Percentiles rank a stretch among this genome's conserved stretches.
Conservation (phyloP, 805 yeast genomes). For the Starmerella gropengiesseri region DNA sequence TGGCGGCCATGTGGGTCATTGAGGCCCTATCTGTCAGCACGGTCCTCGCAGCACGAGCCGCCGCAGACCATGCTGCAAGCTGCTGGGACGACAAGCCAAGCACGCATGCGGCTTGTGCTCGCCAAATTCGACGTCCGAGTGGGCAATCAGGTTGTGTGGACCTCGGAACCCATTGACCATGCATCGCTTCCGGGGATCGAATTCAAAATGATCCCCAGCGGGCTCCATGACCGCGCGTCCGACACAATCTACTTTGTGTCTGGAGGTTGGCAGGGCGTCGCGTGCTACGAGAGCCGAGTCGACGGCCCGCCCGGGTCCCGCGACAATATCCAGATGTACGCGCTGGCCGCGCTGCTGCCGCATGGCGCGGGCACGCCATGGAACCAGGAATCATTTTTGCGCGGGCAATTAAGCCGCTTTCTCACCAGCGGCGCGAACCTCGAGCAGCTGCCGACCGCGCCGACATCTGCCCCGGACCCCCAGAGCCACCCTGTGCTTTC, state of each 20-base stretch:
- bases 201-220: constrained; percentile 58
- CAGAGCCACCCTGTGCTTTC: constrained; percentile 31
- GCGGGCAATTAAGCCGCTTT: constrained; percentile 15
- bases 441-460: constrained; percentile 5
- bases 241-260: constrained; percentile 46
- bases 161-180: constrained; percentile 22
- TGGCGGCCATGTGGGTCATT: no score
- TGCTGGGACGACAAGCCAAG: neutral
- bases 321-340: constrained; percentile 15
- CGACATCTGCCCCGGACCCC: constrained; percentile 12
- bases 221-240: constrained; percentile 42
- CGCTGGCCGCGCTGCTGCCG: constrained; percentile 23
- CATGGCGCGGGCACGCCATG: constrained; percentile 15
- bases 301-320: constrained; percentile 11
- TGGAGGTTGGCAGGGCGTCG: constrained; percentile 21
- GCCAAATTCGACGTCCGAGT: constrained; percentile 43
- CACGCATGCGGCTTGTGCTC: constrained; percentile 33
- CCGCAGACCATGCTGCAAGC: neutral
- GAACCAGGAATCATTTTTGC: constrained; percentile 21
- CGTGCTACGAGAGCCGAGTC: constrained; percentile 18
- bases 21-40: neutral
- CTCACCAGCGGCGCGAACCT: constrained; percentile 10
- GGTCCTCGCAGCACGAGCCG: no score
- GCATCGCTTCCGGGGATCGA: constrained; percentile 39
- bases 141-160: constrained; percentile 43